phyloP scores from a whole-genome alignment of 108 stramenopile species.

The Skeletonema grethae region DNA sequence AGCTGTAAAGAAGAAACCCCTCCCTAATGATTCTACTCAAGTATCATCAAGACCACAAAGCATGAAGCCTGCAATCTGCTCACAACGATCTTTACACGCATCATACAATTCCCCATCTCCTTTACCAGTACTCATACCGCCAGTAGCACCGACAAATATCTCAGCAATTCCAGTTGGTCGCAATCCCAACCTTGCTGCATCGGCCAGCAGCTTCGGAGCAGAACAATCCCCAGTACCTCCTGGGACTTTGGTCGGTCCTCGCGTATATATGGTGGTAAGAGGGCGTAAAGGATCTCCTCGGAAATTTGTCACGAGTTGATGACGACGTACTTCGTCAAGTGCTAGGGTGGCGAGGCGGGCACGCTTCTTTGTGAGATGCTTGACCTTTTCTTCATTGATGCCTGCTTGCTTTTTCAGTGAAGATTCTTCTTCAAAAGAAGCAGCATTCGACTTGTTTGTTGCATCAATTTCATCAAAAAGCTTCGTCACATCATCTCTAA shows the following conservation, averaged over 20 bases:
- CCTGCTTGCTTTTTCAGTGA: too few species aligned
- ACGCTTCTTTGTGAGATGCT: constrained; percentile 5
- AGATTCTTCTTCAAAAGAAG: not conserved
- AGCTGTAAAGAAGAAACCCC: too few species aligned
- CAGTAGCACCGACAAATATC: constrained; percentile 14
- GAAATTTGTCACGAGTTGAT: constrained; percentile 14
- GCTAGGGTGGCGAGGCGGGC: constrained; percentile 7
- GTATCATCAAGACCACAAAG: constrained; percentile 24
- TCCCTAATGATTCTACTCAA: too few species aligned
- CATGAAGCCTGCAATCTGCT: constrained; percentile 24
- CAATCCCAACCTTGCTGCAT: constrained; percentile 8
- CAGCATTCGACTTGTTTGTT: not conserved
- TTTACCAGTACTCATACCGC: constrained; percentile 4
- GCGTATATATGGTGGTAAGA: not conserved
- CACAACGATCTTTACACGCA: constrained; percentile 14
- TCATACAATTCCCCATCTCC: constrained; percentile 15
- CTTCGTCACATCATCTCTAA: constrained; percentile 9
- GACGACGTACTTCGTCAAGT: constrained; percentile 7
- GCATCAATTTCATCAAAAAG: constrained; percentile 8
- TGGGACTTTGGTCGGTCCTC: constrained; percentile 14
- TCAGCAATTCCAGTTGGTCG: constrained; percentile 24
- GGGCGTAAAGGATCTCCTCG: constrained; percentile 10
- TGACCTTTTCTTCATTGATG: not conserved
- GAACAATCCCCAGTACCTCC: constrained; percentile 19
- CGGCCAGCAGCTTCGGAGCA: constrained; percentile 21